Evolutionary conservation across 2,329 filamentous ascomycete genomes (phyloP), one percentile per base, ranked within the genome.

Genomic region (Pseudocercospora fijiensis): DNA sequence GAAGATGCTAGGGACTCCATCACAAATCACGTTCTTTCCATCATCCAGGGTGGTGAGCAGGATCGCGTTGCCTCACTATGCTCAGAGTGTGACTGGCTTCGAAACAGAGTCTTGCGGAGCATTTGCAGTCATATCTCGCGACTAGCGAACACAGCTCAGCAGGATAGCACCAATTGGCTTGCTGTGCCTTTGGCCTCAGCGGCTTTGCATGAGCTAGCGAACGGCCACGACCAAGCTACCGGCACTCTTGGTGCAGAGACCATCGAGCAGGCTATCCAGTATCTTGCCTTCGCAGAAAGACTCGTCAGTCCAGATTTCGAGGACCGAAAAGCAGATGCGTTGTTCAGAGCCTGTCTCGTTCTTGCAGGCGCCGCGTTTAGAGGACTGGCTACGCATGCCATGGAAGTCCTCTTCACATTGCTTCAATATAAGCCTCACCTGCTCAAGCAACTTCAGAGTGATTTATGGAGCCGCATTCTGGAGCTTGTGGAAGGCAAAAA

Each of bases 61-160:
- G 57, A 62, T 37, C 49, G 57, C 4, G 67, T 70, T n/a, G 60
- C 58, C 18, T 30, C 62, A 7, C 51, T 71, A 0, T 72, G 69
- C 55, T 53, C 58, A 7, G 60, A 69, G 22, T 62, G 67, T 63
- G 49, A 52, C 3, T 59, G 62, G 1, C 57, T 72, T 9, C 47
- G 65, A 49, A 22, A 61, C 30, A 58, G 62, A 27, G 27, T 71
- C 11, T 52, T 71, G 28, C 16, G 18, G 24, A 8, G 33, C 1
- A 33, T n/a, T 10, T 33, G 53, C 28, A 26, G 26, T 20, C 27
- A 28, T 22, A 45, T 47, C 24, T 49, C 57, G 11, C 33, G 26
- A 13, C 26, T 45, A 24, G 18, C 37, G 7, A 28, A 5, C 20
- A 27, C 13, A 16, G 24, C 57, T 47, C 57, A 58, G 37, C 33